Evolutionary conservation across 805 yeast genomes (phyloP).

Genomic region (Pichia scutulata): DNA sequence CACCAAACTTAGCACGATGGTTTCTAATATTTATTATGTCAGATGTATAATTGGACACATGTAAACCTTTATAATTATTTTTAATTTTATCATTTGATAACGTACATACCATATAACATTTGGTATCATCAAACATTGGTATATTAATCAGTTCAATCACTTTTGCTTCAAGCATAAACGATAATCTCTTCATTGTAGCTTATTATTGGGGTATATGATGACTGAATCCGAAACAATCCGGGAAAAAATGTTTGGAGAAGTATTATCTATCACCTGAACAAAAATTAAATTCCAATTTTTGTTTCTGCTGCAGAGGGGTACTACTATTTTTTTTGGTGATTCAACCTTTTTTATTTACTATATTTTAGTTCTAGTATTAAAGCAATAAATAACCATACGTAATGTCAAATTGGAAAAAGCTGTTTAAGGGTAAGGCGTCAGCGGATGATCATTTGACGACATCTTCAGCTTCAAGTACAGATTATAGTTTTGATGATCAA

Average conservation of each 20-base stretch:
- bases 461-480: neutral
- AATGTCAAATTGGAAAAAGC: slow-evolving; percentile 29
- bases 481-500: slow-evolving; percentile 2
- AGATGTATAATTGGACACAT: slow-evolving; percentile 19
- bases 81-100: slow-evolving; percentile 15
- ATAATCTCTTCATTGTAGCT: slow-evolving; percentile 4
- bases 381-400: no score
- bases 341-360: no score
- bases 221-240: neutral
- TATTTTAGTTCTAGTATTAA: neutral
- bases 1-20: slow-evolving; percentile 46
- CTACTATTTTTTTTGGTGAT: neutral
- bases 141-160: slow-evolving; percentile 73
- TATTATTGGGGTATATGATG: neutral
- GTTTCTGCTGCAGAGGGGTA: neutral
- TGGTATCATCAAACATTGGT: slow-evolving; percentile 64
- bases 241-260: neutral
- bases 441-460: slow-evolving; percentile 10
- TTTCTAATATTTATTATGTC: slow-evolving; percentile 33
- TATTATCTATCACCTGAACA: no score
- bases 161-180: slow-evolving; percentile 51
- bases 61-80: slow-evolving; percentile 14
- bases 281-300: no score
- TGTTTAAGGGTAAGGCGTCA: slow-evolving; percentile 20
- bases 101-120: slow-evolving; percentile 46